These are phyloP conservation scores for Chlamydomonas schloesseri DNA, from an alignment of 139 green algal genomes.

Conservation along the genomic window DNA sequence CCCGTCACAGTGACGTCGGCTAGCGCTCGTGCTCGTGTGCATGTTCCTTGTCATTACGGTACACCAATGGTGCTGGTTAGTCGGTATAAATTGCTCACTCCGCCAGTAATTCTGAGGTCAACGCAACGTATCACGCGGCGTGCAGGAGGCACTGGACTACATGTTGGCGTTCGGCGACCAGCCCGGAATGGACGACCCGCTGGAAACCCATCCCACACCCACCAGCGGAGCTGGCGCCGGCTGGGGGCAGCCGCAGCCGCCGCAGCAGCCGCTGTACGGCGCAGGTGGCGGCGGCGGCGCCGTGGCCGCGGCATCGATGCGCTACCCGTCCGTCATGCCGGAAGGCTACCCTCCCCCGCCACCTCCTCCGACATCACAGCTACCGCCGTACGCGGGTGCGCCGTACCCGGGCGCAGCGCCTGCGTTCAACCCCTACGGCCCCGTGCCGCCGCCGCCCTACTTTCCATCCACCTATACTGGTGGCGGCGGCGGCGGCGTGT, in stretches of 20 bases:
- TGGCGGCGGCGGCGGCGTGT: too few species aligned
- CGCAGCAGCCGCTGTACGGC: slow-evolving; percentile 6
- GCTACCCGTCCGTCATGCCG: neutral
- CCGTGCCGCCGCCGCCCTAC: neutral
- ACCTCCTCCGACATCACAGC: neutral
- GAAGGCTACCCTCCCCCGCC: slow-evolving; percentile 15
- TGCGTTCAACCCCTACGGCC: neutral
- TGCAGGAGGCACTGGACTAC: slow-evolving; percentile 60
- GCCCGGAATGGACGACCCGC: slow-evolving; percentile 55
- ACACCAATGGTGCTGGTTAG: too few species aligned
- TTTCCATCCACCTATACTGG: too few species aligned
- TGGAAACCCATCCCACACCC: neutral
- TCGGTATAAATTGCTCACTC: too few species aligned
- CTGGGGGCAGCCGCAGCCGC: neutral
- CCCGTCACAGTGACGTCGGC: too few species aligned
- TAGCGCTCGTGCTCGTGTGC: too few species aligned
- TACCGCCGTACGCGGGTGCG: neutral
- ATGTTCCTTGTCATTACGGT: too few species aligned
- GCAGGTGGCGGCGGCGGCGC: neutral
- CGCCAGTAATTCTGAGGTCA: too few species aligned
- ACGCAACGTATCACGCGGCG: too few species aligned
- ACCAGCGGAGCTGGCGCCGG: neutral
- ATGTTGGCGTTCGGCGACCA: slow-evolving; percentile 60
- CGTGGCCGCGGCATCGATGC: neutral
- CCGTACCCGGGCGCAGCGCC: too few species aligned